Evolutionary conservation across 352 stramenopile genomes (phyloP), one percentile per base, ranked within the genome.

Genomic region (Globisporangium nodosum): DNA sequence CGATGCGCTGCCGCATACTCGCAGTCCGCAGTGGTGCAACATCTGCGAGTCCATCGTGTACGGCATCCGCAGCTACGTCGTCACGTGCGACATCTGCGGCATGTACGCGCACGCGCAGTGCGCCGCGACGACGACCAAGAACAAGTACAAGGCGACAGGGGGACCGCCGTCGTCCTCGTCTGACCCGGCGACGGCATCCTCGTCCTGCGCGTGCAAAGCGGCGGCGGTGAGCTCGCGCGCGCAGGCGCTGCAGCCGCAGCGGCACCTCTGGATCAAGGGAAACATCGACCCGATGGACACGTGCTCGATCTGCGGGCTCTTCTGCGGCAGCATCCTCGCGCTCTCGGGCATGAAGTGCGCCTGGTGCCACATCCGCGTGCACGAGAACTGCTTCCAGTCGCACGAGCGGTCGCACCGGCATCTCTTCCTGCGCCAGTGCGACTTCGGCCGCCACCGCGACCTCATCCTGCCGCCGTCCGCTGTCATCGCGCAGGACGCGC

Each of bases 261-360:
- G 61, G 18, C 82, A 91, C 54, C 68, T 90, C 54, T 92, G 81
- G 81, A 70, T 91, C 51, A 90, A 92, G 47, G 84, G 84, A 48
- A 93, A 93, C 55, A 92, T 90, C 43, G 84, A 93, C 55, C 80
- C 81, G 3, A 87, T 89, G 72, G 84, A 92, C 65, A 85, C 73
- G 56, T 93, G 84, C 55, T 81, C 81, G 3, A 52, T 92, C 24
- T 93, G 84, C 46, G 84, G 82, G 3, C 58, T 91, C 12, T 91
- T 93, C 31, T 92, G 84, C 52, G 81, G 84, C 20, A 91, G 78
- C 59, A 87, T 93, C 61, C 78, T 93, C 48, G 80, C 84, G 31
- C 73, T 92, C 2, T 92, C 78, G 30, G 84, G 81, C 35, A 76
- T 92, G 42, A 88, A 92, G 52, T 93, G 84, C 65, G 71, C 81